Conservation (phyloP, 257 asterid species). For the Solanum dulcamara region DNA sequence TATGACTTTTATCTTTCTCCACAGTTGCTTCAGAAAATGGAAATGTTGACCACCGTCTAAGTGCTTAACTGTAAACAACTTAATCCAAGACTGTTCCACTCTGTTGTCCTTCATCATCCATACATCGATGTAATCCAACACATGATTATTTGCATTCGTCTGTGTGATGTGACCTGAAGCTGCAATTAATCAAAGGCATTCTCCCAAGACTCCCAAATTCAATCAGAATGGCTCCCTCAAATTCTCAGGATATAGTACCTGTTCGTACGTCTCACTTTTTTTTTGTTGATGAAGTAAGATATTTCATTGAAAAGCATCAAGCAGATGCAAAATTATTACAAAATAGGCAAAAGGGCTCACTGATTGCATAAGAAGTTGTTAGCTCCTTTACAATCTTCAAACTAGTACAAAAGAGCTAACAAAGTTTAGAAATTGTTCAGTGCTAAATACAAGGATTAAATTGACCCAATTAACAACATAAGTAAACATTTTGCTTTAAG, state of each 20-base stretch:
- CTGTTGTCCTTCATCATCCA: constrained; percentile 67
- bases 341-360: too few species aligned
- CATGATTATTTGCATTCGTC: neutral
- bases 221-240: constrained; percentile 1
- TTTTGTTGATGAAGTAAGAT: too few species aligned
- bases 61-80: constrained; percentile 28
- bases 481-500: too few species aligned
- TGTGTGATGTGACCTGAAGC: neutral
- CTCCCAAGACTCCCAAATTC: constrained; percentile 33
- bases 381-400: too few species aligned
- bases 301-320: too few species aligned
- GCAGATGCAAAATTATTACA: too few species aligned
- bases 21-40: neutral
- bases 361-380: too few species aligned
- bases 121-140: constrained; percentile 5
- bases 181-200: constrained; percentile 22
- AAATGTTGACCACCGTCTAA: constrained; percentile 6
- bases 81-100: constrained; percentile 48
- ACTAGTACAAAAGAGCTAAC: too few species aligned
- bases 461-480: too few species aligned
- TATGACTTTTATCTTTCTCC: too few species aligned
- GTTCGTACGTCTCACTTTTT: constrained; percentile 30
- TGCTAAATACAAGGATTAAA: too few species aligned
- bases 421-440: too few species aligned
- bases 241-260: constrained; percentile 14